Evolutionary conservation across 768 basidiomycete species (phyloP), one percentile per base, ranked within the genome.

Genomic region (Basidioascus undulatus): DNA sequence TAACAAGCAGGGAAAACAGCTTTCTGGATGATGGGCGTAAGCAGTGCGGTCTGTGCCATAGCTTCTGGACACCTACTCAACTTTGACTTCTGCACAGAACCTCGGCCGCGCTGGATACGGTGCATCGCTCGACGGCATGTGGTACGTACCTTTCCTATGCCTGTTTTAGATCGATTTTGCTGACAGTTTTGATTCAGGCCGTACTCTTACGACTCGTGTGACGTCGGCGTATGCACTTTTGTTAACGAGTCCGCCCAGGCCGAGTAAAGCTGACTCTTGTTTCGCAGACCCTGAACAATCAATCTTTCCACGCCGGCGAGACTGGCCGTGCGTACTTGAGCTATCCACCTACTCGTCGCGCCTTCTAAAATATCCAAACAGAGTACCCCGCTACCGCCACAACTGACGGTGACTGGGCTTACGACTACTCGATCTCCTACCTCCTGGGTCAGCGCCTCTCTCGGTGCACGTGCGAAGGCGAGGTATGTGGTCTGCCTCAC

Each of bases 391-490:
- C 35, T n/a, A 15, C 35, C 32, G 73, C 80, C 5, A 60, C 66
- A 4, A 59, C 60, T 11, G 63, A 65, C 38, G 82, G 82, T 12
- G 76, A 79, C 51, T 51, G 61, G 3, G 49, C 52, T 18, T 60
- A 66, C 35, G 62, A 62, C 40, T 65, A 63, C 33, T 65, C 62
- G 8, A 60, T 94, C 19, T 83, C 80, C 0, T 92, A 66, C 55
- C 74, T 92, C 33, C 79, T 75, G 1, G 89, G 89, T 11, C 86
- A 92, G 54, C 68, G 72, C 40, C 61, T 92, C 21, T 82, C 79
- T 6, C n/a, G n/a, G n/a, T n/a, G n/a, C n/a, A n/a, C n/a, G n/a
- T n/a, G n/a, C n/a, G n/a, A n/a, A n/a, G n/a, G n/a, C n/a, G n/a
- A n/a, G n/a, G n/a, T n/a, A n/a, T n/a, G n/a, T n/a, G n/a, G n/a